Evolutionary conservation across 192 early-diverging fungal genomes (phyloP), one percentile per base, ranked within the genome.

Genomic region (Linderina pennispora): DNA sequence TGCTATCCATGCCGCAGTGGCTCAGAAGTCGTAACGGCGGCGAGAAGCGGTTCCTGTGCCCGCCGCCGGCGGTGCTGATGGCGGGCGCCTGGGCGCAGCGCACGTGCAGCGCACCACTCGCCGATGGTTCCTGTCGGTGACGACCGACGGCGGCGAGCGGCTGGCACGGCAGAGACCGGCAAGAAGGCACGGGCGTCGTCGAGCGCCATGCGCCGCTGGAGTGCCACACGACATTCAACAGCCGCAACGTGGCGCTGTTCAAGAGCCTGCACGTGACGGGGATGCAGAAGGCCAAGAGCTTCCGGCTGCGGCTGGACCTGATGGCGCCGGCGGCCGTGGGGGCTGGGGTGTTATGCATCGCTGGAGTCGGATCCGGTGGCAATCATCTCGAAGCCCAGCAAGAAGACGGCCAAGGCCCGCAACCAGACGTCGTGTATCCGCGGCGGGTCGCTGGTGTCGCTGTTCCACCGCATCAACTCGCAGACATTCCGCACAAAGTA

Each of bases 11-110:
- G 84, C 89, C 6, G 56, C 81, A 0, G 91, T 91, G 7, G 91
- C 87, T 4, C 92, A 96, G 74, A 96, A 96, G 71, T 91, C 89
- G 9, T 96, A 96, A n/a, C 75, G 92, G 91, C 10, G 78, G 79
- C 48, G 92, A 96, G 58, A 96, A 93, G 58, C 79, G 92, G 3
- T 88, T 86, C 49, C 50, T 87, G 41, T 86, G 84, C 48, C 85
- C 87, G 33, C 85, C 87, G 17, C 87, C 87, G 3, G 77, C 84
- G 9, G 79, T 90, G 11, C 66, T 74, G 34, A 65, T 87, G 48
- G 55, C 79, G 28, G 74, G 71, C 41, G 58, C n/a, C 65, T 25
- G 63, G 65, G 9, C 40, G 37, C 40, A 62, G 49, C 36, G 59
- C 62, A 18, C 60, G 41, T 13, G 48, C 75, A 19, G 59, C 77